These are phyloP conservation scores for Suillus spraguei DNA, from an alignment of 768 basidiomycete genomes.

Conservation along the genomic window DNA sequence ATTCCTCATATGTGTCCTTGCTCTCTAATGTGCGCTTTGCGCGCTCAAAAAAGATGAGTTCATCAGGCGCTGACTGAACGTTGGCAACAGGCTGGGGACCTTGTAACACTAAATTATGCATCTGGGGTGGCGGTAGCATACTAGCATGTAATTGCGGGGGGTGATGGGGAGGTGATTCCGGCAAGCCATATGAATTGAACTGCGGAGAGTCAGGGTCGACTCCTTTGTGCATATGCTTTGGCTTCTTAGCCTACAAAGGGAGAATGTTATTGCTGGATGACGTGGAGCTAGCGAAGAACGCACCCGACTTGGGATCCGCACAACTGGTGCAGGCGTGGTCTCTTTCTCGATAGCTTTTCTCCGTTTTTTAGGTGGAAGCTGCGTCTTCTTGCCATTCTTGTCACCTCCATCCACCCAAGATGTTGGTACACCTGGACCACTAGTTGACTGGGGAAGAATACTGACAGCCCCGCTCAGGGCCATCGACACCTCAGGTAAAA, in stretches of 20 bases:
- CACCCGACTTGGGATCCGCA: constrained; percentile 54
- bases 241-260: constrained; percentile 54
- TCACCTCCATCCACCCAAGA: constrained; percentile 45
- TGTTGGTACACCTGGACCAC: constrained; percentile 34
- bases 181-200: constrained; percentile 48
- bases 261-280: constrained; percentile 11
- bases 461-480: constrained; percentile 44
- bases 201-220: constrained; percentile 57
- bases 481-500: constrained; percentile 67
- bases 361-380: constrained; percentile 53
- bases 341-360: constrained; percentile 75
- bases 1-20: constrained; percentile 86
- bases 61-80: constrained; percentile 55
- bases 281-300: constrained; percentile 22
- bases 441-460: constrained; percentile 53
- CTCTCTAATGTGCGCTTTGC: constrained; percentile 80
- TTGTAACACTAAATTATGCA: constrained; percentile 30
- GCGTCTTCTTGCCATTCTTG: constrained; percentile 46
- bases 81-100: constrained; percentile 19
- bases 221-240: constrained; percentile 62
- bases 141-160: constrained; percentile 24
- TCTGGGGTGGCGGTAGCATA: constrained; percentile 31
- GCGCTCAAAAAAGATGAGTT: constrained; percentile 92
- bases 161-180: constrained; percentile 36
- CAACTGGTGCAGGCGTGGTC: constrained; percentile 55